phyloP scores from a whole-genome alignment of 495 filamentous ascomycete species.

The Penicillium cataractarum region DNA sequence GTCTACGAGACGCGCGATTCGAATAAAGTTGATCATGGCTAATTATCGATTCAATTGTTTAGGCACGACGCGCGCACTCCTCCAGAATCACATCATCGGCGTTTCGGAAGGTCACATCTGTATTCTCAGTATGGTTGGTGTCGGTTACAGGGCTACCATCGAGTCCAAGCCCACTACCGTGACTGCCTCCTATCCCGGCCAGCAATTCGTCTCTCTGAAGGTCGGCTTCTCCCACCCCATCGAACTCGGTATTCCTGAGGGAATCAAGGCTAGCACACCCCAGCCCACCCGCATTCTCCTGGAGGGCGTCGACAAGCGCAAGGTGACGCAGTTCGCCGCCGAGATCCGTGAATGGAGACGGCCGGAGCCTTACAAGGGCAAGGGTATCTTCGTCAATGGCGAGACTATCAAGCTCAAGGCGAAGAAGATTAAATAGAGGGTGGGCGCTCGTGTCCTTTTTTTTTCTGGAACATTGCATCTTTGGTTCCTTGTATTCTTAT shows the following conservation, averaged over 20 bases:
- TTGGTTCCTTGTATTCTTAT: constrained; percentile 48
- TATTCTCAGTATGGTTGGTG: constrained; percentile 90
- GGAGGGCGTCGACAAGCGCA: constrained; percentile 82
- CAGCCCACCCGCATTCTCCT: constrained; percentile 93
- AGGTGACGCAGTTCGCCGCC: constrained; percentile 88
- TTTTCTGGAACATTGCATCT: constrained; percentile 30
- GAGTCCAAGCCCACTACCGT: constrained; percentile 74
- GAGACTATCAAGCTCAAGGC: constrained; percentile 97
- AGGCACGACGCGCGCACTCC: constrained; percentile 88
- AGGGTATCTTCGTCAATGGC: constrained; percentile 96
- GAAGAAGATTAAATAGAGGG: constrained; percentile 91
- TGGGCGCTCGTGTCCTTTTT: constrained; percentile 24
- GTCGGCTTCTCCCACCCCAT: constrained; percentile 95
- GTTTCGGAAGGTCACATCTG: constrained; percentile 96
- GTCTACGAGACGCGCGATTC: background rate
- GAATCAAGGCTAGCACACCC: constrained; percentile 85
- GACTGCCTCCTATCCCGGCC: constrained; percentile 69
- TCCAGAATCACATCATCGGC: constrained; percentile 86
- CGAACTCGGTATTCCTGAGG: constrained; percentile 78
- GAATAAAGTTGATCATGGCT: background rate
- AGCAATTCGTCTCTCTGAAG: constrained; percentile 88
- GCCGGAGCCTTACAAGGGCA: constrained; percentile 98
- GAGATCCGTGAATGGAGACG: constrained; percentile 83
- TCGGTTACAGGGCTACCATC: constrained; percentile 89
- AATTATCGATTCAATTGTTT: constrained; percentile 11